Evolutionary conservation across 306 rosid species (phyloP).

Genomic region (Abrus precatorius): DNA sequence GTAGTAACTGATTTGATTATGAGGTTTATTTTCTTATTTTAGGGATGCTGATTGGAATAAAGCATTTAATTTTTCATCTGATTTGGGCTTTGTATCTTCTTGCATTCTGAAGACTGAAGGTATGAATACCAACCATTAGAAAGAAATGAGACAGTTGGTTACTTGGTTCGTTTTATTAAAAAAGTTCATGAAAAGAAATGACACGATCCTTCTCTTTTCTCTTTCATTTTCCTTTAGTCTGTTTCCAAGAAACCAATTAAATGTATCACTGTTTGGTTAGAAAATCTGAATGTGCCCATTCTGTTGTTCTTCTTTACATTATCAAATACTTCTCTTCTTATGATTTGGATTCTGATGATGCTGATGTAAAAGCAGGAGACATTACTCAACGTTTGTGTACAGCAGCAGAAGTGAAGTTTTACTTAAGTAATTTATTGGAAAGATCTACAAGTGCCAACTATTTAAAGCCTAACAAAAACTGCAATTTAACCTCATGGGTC

Average conservation of each 20-base stretch:
- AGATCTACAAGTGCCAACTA: conserved; percentile 53
- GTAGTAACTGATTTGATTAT: conserved; percentile 32
- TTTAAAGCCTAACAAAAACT: conserved; percentile 74
- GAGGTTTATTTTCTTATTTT: conserved; percentile 39
- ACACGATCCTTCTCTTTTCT: conserved; percentile 4
- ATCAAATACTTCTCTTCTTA: too few relatives aligned
- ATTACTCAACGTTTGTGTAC: conserved; percentile 69
- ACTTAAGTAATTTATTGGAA: conserved; percentile 60
- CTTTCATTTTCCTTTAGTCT: conserved; percentile 19
- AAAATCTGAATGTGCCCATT: conserved; percentile 26
- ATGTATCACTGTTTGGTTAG: conserved; percentile 16
- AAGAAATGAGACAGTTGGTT: conserved; percentile 24
- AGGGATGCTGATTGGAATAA: conserved; percentile 82
- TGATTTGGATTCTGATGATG: too few relatives aligned
- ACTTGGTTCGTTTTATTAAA: conserved; percentile 13
- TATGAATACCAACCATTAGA: conserved; percentile 46
- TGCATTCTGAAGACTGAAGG: conserved; percentile 74
- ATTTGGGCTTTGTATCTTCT: conserved; percentile 73
- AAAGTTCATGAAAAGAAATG: conserved; percentile 16
- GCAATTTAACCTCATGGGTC: conserved; percentile 84
- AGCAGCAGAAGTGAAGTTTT: conserved; percentile 71
- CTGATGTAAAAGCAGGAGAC: conserved; percentile 63
- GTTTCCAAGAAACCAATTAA: conserved; percentile 18
- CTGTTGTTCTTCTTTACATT: background rate
- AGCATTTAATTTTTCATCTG: conserved; percentile 78